These are phyloP conservation scores for Scheffersomyces lignosus DNA, from an alignment of 805 yeast genomes.

Conservation along the genomic window DNA sequence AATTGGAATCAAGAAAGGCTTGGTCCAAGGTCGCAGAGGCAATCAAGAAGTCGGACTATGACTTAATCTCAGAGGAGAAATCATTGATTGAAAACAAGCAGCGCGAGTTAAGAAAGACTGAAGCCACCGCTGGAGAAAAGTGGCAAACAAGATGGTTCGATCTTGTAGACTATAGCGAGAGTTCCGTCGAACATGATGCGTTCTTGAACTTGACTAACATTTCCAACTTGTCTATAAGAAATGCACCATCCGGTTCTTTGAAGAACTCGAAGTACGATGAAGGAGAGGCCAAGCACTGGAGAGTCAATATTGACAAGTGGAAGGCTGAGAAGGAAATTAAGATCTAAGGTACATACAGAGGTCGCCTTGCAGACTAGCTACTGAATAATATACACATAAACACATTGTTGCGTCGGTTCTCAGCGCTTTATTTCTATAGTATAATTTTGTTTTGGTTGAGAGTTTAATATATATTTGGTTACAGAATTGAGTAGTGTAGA, in stretches of 20 bases:
- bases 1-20: conserved; percentile 82
- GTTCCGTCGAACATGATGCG: conserved; percentile 21
- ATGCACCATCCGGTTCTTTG: conserved; percentile 66
- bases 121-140: conserved; percentile 55
- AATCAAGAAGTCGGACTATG: conserved; percentile 71
- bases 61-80: conserved; percentile 72
- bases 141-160: conserved; percentile 90
- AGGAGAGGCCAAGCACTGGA: conserved; percentile 64
- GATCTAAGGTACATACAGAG: conserved; percentile 33
- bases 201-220: conserved; percentile 39
- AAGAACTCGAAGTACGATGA: conserved; percentile 56
- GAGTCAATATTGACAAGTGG: conserved; percentile 58
- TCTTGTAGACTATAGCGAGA: conserved; percentile 26
- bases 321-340: conserved; percentile 59
- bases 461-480: no score
- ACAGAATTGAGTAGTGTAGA: no score
- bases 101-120: conserved; percentile 76
- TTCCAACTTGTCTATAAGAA: conserved; percentile 58
- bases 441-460: no score
- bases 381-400: no score
- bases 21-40: conserved; percentile 92
- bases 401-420: no score
- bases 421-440: no score
- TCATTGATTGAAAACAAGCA: conserved; percentile 79
- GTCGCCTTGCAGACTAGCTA: no score